These are phyloP conservation scores for Agrocybe chaxingu DNA, from an alignment of 768 basidiomycete genomes.

Conservation along the genomic window DNA sequence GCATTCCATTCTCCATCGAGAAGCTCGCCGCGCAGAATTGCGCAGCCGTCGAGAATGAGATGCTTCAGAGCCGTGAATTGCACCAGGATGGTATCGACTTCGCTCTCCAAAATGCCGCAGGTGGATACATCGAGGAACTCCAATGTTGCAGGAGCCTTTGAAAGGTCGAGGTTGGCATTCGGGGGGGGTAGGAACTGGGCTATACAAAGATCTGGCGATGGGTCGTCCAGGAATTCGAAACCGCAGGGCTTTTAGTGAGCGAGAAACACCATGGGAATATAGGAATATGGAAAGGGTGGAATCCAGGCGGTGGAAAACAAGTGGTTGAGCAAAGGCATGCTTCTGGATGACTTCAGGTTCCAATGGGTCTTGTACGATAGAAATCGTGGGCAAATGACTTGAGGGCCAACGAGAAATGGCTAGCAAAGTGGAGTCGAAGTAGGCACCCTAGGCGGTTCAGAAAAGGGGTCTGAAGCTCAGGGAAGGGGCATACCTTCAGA, in stretches of 20 bases:
- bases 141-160: slow-evolving; percentile 38
- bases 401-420: slow-evolving; percentile 67
- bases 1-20: slow-evolving; percentile 56
- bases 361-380: slow-evolving; percentile 69
- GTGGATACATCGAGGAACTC: slow-evolving; percentile 76
- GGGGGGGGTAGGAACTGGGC: slow-evolving; percentile 2
- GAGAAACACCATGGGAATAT: slow-evolving; percentile 43
- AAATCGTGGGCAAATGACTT: slow-evolving; percentile 39
- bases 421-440: slow-evolving; percentile 74
- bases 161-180: slow-evolving; percentile 7
- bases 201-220: slow-evolving; percentile 43
- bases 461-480: not conserved
- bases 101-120: slow-evolving; percentile 49
- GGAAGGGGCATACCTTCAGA: slow-evolving; percentile 50
- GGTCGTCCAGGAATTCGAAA: slow-evolving; percentile 75
- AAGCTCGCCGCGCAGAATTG: slow-evolving; percentile 49
- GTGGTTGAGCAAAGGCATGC: slow-evolving; percentile 72
- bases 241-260: slow-evolving; percentile 53
- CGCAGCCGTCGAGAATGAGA: slow-evolving; percentile 70
- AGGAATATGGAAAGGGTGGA: slow-evolving; percentile 42
- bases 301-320: slow-evolving; percentile 79
- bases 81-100: slow-evolving; percentile 52
- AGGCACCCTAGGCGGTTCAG: slow-evolving; percentile 53
- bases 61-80: slow-evolving; percentile 53
- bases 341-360: slow-evolving; percentile 29